These are phyloP conservation scores for Scedosporium aurantiacum DNA, from an alignment of 2,329 filamentous ascomycete species.

Conservation along the genomic window DNA sequence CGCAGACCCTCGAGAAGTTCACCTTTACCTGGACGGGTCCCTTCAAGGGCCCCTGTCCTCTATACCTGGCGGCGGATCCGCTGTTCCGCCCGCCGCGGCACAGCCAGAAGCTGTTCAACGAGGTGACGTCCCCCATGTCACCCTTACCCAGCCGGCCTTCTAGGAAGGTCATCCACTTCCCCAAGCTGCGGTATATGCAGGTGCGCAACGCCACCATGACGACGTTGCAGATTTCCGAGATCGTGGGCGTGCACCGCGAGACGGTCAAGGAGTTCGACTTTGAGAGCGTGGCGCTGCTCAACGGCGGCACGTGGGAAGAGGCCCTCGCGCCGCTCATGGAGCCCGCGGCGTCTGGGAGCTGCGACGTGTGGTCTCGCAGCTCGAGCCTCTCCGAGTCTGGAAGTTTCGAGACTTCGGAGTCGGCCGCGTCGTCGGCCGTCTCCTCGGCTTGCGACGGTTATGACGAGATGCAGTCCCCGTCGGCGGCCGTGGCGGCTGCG, in stretches of 20 bases:
- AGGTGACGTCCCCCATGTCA: constrained; percentile 55
- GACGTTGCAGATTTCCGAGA: constrained; percentile 55
- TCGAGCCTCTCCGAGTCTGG: constrained; percentile 1
- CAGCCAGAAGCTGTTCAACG: constrained; percentile 49
- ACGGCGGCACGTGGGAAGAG: constrained; percentile 66
- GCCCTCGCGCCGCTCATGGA: constrained; percentile 62
- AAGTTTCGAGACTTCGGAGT: constrained; percentile 1
- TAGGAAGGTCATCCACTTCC: constrained; percentile 52
- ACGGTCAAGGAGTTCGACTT: constrained; percentile 71
- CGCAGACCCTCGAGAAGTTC: constrained; percentile 54
- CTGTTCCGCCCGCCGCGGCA: constrained; percentile 48
- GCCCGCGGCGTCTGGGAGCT: constrained; percentile 12
- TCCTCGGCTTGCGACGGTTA: background rate
- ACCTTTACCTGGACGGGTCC: constrained; percentile 69
- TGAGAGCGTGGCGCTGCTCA: constrained; percentile 59
- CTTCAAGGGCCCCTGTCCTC: constrained; percentile 59
- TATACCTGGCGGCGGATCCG: constrained; percentile 59
- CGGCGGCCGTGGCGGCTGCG: constrained; percentile 43
- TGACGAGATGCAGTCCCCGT: constrained; percentile 21
- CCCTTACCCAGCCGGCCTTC: constrained; percentile 42
- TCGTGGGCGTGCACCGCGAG: constrained; percentile 56
- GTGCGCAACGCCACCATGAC: constrained; percentile 65
- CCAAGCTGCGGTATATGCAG: constrained; percentile 54
- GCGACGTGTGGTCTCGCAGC: constrained; percentile 27
- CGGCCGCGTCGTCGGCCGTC: background rate